Evolutionary conservation across 2,329 filamentous ascomycete genomes (phyloP), one percentile per base, ranked within the genome.

Genomic region (Colletotrichum abscissum): DNA sequence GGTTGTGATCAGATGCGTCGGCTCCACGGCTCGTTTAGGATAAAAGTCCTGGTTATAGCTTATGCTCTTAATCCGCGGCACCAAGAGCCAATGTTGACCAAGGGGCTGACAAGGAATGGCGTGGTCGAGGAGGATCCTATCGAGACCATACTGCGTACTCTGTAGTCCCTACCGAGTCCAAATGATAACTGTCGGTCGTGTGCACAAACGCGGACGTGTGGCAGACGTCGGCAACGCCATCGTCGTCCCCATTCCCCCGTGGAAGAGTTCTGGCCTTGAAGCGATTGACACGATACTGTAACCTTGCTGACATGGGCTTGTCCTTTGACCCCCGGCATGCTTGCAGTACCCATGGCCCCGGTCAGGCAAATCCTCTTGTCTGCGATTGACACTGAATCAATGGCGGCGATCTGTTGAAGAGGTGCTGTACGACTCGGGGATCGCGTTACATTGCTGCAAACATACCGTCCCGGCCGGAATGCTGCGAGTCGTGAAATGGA

Each of bases 1-100:
- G 72, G 72, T 63, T 72, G 57, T 63, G 33, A 62, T 63, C 49
- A 74, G 68, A 67, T 72, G 63, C 57, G 63, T 72, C 72, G 72
- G 72, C 68, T 72, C 62, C 72, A 72, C 68, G 67, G 12, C 68
- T 60, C 38, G 62, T 63, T 74, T 72, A 42, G 62, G 68, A 56
- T 54, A 63, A 42, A 67, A 22, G n/a, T 57, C 67, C 68, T 63
- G 68, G 16, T 46, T 57, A 72, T 63, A 72, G 56, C 33, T 56
- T 42, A 52, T 68, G 57, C 57, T 67, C 22, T 64, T 64, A 64
- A 69, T 57, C 42, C 60, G 65, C 56, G 42, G 65, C 30, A 35
- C 38, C 28, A 52, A 46, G 49, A 54, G 49, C 63, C 56, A 22
- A 24, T 69, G 49, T 58, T 60, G 28, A 49, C 26, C 49, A 30